Evolutionary conservation across 1,284 basidiomycete species (phyloP).

Genomic region (Austroboletus novae-zelandiae): DNA sequence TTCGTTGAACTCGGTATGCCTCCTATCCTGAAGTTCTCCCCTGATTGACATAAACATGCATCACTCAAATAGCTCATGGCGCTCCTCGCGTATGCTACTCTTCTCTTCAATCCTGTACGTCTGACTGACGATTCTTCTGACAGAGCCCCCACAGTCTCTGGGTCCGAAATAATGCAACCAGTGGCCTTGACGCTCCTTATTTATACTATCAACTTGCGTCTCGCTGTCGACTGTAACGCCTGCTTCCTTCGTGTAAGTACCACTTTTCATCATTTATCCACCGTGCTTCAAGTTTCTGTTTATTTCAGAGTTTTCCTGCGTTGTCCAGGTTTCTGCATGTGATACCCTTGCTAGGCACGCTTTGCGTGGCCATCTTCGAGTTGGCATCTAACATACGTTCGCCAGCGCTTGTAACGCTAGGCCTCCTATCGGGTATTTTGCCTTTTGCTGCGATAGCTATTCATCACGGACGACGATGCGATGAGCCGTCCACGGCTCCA

Average conservation of each 20-base stretch:
- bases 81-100: conserved; percentile 16
- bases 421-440: conserved; percentile 8
- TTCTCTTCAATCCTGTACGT: neutral
- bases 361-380: conserved; percentile 11
- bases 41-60: neutral
- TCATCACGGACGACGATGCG: neutral
- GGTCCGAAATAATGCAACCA: conserved; percentile 8
- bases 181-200: conserved; percentile 15
- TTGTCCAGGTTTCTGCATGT: conserved; percentile 16
- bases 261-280: too few relatives aligned
- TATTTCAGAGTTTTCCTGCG: conserved; percentile 1
- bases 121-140: neutral
- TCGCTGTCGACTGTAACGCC: conserved; percentile 5
- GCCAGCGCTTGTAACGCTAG: neutral
- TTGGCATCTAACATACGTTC: conserved; percentile 10
- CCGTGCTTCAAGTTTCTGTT: neutral
- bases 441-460: conserved; percentile 4
- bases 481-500: neutral
- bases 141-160: conserved; percentile 13
- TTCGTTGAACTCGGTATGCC: conserved; percentile 13
- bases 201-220: conserved; percentile 19
- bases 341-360: conserved; percentile 17
- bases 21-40: neutral
- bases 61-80: conserved; percentile 8
- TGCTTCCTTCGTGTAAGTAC: conserved; percentile 9